A percentile compares a stretch with the other conserved stretches of the same genome.
These are phyloP conservation scores for Conticribra guillardii DNA, from an alignment of 108 stramenopile species.

Conservation along the genomic window DNA sequence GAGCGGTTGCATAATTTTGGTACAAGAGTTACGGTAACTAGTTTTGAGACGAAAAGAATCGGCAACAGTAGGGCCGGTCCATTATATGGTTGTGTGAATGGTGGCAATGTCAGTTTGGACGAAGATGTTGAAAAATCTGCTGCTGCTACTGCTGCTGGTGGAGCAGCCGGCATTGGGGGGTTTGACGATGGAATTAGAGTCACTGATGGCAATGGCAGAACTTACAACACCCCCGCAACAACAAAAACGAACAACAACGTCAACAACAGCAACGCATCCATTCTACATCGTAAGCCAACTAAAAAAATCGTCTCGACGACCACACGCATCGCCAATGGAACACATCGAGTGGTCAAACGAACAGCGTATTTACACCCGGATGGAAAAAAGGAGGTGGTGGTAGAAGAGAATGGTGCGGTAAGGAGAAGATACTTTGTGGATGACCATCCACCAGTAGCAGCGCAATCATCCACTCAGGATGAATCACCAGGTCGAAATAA, in stretches of 20 bases:
- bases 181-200: constrained; percentile 6
- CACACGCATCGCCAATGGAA: constrained; percentile 38
- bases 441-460: background rate
- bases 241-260: constrained; percentile 1
- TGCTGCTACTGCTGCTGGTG: too few relatives aligned
- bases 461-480: too few relatives aligned
- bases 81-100: background rate
- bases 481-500: too few relatives aligned
- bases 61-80: background rate
- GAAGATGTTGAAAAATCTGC: background rate
- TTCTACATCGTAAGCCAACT: background rate
- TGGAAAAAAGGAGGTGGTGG: constrained; percentile 36
- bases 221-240: background rate
- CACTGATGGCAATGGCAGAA: background rate
- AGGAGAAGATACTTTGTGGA: constrained; percentile 31
- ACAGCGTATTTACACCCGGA: constrained; percentile 37
- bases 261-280: background rate
- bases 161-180: background rate
- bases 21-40: constrained; percentile 30
- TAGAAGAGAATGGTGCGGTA: constrained; percentile 44
- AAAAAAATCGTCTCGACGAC: constrained; percentile 32
- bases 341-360: constrained; percentile 35
- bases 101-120: background rate
- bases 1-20: constrained; percentile 40
- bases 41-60: background rate